Conservation (phyloP, 2,329 filamentous ascomycete species). For the Aspergillaceae sp. region DNA sequence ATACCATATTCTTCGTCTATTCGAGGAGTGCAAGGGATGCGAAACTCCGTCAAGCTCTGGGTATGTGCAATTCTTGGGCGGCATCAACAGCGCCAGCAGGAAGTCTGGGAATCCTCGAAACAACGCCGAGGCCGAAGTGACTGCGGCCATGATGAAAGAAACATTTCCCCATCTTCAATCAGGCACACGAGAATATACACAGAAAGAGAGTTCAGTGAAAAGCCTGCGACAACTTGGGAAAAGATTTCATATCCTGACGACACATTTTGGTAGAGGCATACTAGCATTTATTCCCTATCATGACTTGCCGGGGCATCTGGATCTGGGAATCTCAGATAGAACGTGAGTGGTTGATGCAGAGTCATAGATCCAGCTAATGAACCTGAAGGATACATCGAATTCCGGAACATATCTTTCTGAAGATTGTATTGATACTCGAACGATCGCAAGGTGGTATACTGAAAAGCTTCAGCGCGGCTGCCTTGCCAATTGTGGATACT, state of each 20-base stretch:
- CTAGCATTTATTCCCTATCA: neutral
- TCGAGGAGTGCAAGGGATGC: slow-evolving; percentile 3
- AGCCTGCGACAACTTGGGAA: slow-evolving; percentile 1
- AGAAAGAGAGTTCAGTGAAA: neutral
- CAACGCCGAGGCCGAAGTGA: slow-evolving; percentile 1
- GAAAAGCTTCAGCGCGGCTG: neutral
- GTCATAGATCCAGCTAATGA: neutral
- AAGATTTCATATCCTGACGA: slow-evolving; percentile 1
- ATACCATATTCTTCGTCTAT: slow-evolving; percentile 4
- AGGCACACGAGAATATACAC: neutral
- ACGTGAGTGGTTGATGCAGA: neutral
- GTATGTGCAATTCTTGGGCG: slow-evolving; percentile 1
- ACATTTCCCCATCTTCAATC: slow-evolving; percentile 1
- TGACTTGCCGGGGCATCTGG: neutral
- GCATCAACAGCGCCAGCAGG: neutral
- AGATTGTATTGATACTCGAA: neutral
- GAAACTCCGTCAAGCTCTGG: neutral
- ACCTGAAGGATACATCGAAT: neutral
- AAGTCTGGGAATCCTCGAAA: slow-evolving; percentile 3
- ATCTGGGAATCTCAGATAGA: neutral
- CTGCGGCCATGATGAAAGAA: slow-evolving; percentile 3
- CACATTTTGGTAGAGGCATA: slow-evolving; percentile 5
- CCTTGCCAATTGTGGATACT: neutral
- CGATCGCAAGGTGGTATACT: neutral
- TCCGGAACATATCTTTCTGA: neutral